Evolutionary conservation across 257 asterid genomes (phyloP), one percentile per base, ranked within the genome.

Genomic region (Nicotiana sylvestris): DNA sequence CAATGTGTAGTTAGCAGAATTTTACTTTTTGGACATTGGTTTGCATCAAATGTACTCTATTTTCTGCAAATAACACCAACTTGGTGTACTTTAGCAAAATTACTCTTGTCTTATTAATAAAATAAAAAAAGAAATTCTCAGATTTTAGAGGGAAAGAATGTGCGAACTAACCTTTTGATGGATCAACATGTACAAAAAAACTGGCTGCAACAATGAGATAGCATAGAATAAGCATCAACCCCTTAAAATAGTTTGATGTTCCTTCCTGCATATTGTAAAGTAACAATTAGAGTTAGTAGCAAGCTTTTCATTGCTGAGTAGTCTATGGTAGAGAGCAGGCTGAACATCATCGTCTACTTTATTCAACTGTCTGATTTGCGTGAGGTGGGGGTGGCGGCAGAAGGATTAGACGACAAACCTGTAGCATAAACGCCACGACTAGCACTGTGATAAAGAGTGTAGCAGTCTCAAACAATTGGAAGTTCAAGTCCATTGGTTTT

Each of bases 371-470:
- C 56, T 5, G 10, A 69, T 69, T 69, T 2, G 29, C 9, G 1
- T 5, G 51, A 53, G 49, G 55, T 15, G 3, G 43, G 49, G 13
- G 76, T 35, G 39, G 7, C 6, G 18, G 12, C 55, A 37, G 29
- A 55, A 57, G 68, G 80, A 17, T 69, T 39, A 70, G 58, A 70
- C 11, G 78, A 70, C 89, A 55, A 87, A 96, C 99, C 98, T 96
- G 98, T 86, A 96, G 93, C 98, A 96, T 93, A 86, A 96, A 96
- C 5, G 98, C 99, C 86, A 96, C 99, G 27, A 96, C 99, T 78
- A 96, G 86, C 81, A 96, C 99, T 0, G 98, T 94, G 89, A 96
- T 96, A 86, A 94, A 96, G 35, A 96, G 92, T 2, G 99, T 94
- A 39, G 99, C 97, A 29, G 99, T 96, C 91, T 96, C 99, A 39